Evolutionary conservation across 345 rosid species (phyloP).

Genomic region (Brassica nigra): DNA sequence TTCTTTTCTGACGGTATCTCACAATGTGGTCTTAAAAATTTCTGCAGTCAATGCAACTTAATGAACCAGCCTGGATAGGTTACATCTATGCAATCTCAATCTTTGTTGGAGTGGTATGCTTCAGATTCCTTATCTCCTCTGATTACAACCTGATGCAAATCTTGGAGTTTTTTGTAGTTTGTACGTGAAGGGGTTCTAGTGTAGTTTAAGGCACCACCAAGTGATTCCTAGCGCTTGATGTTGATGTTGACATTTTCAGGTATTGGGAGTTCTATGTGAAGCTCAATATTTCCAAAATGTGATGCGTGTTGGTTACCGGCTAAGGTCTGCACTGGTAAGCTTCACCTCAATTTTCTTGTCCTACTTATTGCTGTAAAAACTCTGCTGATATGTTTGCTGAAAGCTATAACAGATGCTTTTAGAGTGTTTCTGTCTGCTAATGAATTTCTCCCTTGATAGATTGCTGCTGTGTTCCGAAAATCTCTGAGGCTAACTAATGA

Average conservation of each 20-base stretch:
- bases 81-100: constrained; percentile 89
- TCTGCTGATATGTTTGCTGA: constrained; percentile 9
- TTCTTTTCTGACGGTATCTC: constrained; percentile 26
- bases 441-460: constrained; percentile 45
- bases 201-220: constrained; percentile 4
- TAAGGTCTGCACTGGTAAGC: constrained; percentile 88
- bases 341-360: constrained; percentile 17
- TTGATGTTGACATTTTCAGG: constrained; percentile 51
- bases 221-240: constrained; percentile 5
- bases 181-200: not conserved
- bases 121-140: constrained; percentile 20
- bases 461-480: constrained; percentile 97
- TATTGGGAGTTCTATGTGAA: constrained; percentile 84
- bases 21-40: constrained; percentile 27
- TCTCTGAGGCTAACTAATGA: constrained; percentile 92
- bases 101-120: constrained; percentile 93
- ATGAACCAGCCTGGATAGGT: constrained; percentile 92
- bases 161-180: not conserved
- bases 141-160: not conserved
- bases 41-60: constrained; percentile 97
- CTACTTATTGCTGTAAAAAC: not conserved
- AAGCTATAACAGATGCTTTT: not conserved
- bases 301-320: constrained; percentile 96
- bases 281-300: constrained; percentile 99
- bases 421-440: not conserved